Conservation (phyloP, 495 filamentous ascomycete species). For the Haplographium delicatum region DNA sequence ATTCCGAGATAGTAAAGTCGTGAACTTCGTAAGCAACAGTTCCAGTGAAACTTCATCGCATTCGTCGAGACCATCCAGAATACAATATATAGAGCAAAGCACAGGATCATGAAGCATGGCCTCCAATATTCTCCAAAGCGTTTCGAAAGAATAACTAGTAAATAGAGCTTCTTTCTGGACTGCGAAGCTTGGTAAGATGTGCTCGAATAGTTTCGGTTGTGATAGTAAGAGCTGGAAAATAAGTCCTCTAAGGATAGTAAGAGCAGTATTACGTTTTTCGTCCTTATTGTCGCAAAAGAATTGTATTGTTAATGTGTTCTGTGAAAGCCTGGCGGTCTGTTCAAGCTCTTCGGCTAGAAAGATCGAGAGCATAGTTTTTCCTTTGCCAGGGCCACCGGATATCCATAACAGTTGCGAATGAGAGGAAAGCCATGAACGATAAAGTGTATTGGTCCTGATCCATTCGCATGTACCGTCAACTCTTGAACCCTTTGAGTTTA, state of each 20-base stretch:
- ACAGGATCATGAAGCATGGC: conserved; percentile 27
- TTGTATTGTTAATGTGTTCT: conserved; percentile 26
- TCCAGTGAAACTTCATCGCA: conserved; percentile 37
- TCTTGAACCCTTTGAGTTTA: conserved; percentile 28
- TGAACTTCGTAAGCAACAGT: conserved; percentile 31
- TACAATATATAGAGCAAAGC: conserved; percentile 30
- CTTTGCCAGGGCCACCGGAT: conserved; percentile 43
- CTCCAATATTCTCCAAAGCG: conserved; percentile 34
- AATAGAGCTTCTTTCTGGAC: conserved; percentile 6
- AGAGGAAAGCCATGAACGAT: conserved; percentile 34
- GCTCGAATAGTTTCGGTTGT: conserved; percentile 5
- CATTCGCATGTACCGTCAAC: conserved; percentile 43
- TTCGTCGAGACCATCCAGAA: conserved; percentile 44
- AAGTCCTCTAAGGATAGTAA: conserved; percentile 38
- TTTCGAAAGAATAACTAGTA: conserved; percentile 28
- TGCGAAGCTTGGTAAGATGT: conserved; percentile 16
- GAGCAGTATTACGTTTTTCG: conserved; percentile 40
- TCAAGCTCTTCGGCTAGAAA: conserved; percentile 40
- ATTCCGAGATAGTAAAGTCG: conserved; percentile 21
- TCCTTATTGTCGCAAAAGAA: conserved; percentile 42
- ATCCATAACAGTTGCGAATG: conserved; percentile 37
- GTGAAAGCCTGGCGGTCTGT: neutral
- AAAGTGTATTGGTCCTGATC: conserved; percentile 34
- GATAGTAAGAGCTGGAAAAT: conserved; percentile 17
- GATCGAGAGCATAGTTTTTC: conserved; percentile 45